Evolutionary conservation across 208 protist species (phyloP), one percentile per base, ranked within the genome.

Genomic region (Acanthamoeba triangularis): DNA sequence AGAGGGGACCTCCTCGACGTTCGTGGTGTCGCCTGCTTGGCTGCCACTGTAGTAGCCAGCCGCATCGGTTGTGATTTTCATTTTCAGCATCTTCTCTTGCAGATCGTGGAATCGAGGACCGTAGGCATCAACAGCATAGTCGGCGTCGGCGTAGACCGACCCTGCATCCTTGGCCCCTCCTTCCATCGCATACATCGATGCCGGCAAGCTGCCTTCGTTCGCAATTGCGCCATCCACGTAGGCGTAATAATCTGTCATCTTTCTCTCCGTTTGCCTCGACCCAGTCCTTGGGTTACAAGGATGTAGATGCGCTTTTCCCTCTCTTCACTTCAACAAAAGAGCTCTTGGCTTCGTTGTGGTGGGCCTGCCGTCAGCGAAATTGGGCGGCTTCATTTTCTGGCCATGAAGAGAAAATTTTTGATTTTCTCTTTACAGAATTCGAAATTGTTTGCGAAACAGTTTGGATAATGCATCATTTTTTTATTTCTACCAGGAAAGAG

Each of bases 101-200:
- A 82, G 49, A 82, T 82, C 74, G 74, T 52, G 23, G 41, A 82
- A 82, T 47, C 74, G 74, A 6, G 74, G 74, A 0, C 74, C 74
- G 18, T 82, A 82, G 14, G 74, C 74, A 52, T 82, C 74, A 28
- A 82, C 74, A 11, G 74, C 74, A 11, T 82, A 82, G 37, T 82
- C 74, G 10, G 74, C n/a, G 49, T 82, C 74, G 23, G 74, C 74
- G 37, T 82, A 82, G 74, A 41, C 41, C 18, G 74, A 41, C 2
- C 59, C 23, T 8, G 63, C 63, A 28, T 20, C 63, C 23, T 72
- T 35, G 1, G 20, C 20, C 37, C 37, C 37, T 63, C 56, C 56
- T 63, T 18, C 56, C 56, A 13, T 28, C 20, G 6, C 56, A 63
- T 63, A 54, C 56, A 63, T 63, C 18, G 56, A 18, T 18, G 52